Evolutionary conservation across 1,284 basidiomycete genomes (phyloP), one percentile per base, ranked within the genome.

Genomic region (Heterobasidion irregulare): DNA sequence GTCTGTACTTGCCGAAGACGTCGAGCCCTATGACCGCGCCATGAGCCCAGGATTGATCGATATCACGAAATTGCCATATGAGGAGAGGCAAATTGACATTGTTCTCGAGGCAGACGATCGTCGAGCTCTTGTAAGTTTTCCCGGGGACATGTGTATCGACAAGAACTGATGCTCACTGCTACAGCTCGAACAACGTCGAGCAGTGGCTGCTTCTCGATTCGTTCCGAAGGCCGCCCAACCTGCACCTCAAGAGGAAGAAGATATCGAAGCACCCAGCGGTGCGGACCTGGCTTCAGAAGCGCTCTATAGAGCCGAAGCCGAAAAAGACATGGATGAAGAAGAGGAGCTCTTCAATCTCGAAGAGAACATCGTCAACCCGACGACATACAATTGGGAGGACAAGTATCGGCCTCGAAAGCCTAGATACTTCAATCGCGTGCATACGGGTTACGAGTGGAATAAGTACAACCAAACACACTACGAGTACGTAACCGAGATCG

Each of bases 371-470:
- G 72, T 75, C n/a, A 82, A 88, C 63, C 84, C 88, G 43, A 86
- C 83, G 1, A 84, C 86, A 2, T 98, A 99, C 70, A 92, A 93
- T 63, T 99, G 96, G 96, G 93, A 96, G 73, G 97, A 99, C 78
- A 96, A 98, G 72, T 99, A 97, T 66, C 82, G 97, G 34, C 95
- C 97, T n/a, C 80, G 97, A 49, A 99, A 99, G 69, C 97, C 97
- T 43, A 80, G 96, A 61, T 99, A 98, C 77, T 98, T 99, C 75
- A 99, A 99, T 70, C 89, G 96, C 57, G 96, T 99, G 36, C 94
- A 98, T 66, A 99, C 97, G n/a, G 97, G 97, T n/a, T 99, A 96
- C 68, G 97, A 99, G 70, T 99, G 97, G 97, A 99, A 97, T 76
- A 96, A 97, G 76, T 98, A 98, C 72, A 98, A 98, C 68, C 94